phyloP scores from a whole-genome alignment of 2,329 filamentous ascomycete species.

The Exophiala sp. region DNA sequence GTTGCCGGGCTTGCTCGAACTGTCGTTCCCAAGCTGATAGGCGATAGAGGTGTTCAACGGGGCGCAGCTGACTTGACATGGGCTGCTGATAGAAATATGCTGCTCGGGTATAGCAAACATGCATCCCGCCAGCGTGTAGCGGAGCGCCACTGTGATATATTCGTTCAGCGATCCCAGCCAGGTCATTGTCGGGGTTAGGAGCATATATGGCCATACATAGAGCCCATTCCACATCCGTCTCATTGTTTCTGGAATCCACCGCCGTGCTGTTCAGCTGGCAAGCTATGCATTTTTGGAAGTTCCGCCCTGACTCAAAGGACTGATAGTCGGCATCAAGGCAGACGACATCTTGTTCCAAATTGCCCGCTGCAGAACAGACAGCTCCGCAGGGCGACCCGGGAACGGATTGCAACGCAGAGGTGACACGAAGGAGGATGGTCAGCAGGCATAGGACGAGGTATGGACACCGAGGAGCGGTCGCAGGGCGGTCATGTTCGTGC shows the following conservation, averaged over 20 bases:
- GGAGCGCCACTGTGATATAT: slow-evolving; percentile 39
- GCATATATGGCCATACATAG: slow-evolving; percentile 38
- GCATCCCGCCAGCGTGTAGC: slow-evolving; percentile 41
- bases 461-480: slow-evolving; percentile 15
- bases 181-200: background rate
- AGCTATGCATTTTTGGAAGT: slow-evolving; percentile 39
- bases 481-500: slow-evolving; percentile 26
- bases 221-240: slow-evolving; percentile 43
- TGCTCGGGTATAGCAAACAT: slow-evolving; percentile 38
- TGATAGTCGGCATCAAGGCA: slow-evolving; percentile 39
- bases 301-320: slow-evolving; percentile 32
- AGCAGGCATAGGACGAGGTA: slow-evolving; percentile 14
- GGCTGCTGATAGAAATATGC: slow-evolving; percentile 38
- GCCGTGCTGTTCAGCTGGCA: slow-evolving; percentile 40
- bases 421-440: slow-evolving; percentile 14
- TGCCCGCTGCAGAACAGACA: slow-evolving; percentile 27
- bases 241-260: slow-evolving; percentile 32
- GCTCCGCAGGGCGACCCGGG: slow-evolving; percentile 26
- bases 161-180: slow-evolving; percentile 1
- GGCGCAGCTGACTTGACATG: slow-evolving; percentile 42
- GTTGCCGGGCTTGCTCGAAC: slow-evolving; percentile 33
- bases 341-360: slow-evolving; percentile 38
- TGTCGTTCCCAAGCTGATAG: slow-evolving; percentile 31
- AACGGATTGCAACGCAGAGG: slow-evolving; percentile 23
- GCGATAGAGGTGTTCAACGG: slow-evolving; percentile 28